These are phyloP conservation scores for Claviceps paspali DNA, from an alignment of 2,329 filamentous ascomycete species.

Conservation along the genomic window DNA sequence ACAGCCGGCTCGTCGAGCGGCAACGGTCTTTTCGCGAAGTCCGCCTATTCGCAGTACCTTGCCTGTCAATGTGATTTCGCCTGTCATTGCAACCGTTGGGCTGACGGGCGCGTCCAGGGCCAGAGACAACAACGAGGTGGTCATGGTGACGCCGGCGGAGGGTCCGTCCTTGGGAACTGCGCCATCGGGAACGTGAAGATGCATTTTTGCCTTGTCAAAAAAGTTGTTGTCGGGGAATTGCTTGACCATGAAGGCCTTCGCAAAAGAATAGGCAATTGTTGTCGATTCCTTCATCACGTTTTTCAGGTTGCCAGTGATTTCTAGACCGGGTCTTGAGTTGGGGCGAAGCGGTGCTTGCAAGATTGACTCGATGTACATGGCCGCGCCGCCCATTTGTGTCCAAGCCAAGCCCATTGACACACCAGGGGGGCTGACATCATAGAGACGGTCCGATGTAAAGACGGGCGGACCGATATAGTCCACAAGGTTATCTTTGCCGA, in stretches of 20 bases:
- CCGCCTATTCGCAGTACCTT: constrained; percentile 94
- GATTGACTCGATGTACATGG: constrained; percentile 94
- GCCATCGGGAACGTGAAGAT: constrained; percentile 92
- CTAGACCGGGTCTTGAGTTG: constrained; percentile 61
- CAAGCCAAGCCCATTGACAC: constrained; percentile 97
- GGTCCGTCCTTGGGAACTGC: constrained; percentile 91
- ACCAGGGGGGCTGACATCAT: constrained; percentile 83
- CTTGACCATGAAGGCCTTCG: constrained; percentile 75
- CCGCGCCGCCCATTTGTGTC: constrained; percentile 93
- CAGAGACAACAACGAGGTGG: constrained; percentile 77
- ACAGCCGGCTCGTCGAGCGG: constrained; percentile 79
- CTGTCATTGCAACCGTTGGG: constrained; percentile 91
- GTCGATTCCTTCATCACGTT: constrained; percentile 98
- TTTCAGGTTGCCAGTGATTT: constrained; percentile 90
- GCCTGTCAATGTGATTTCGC: constrained; percentile 89
- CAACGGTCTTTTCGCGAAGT: constrained; percentile 91
- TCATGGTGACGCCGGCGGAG: constrained; percentile 94
- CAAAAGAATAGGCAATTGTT: constrained; percentile 86
- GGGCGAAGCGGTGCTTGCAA: constrained; percentile 67
- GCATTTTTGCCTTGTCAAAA: constrained; percentile 89
- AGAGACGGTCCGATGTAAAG: constrained; percentile 89
- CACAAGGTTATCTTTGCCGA: constrained; percentile 78
- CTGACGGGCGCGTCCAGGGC: constrained; percentile 65
- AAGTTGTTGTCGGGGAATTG: constrained; percentile 83
- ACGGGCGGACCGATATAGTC: constrained; percentile 94